A percentile compares a stretch with the other conserved stretches of the same genome.
Evolutionary conservation across 2,329 filamentous ascomycete genomes (phyloP).

Genomic region (Onygenales sp.): DNA sequence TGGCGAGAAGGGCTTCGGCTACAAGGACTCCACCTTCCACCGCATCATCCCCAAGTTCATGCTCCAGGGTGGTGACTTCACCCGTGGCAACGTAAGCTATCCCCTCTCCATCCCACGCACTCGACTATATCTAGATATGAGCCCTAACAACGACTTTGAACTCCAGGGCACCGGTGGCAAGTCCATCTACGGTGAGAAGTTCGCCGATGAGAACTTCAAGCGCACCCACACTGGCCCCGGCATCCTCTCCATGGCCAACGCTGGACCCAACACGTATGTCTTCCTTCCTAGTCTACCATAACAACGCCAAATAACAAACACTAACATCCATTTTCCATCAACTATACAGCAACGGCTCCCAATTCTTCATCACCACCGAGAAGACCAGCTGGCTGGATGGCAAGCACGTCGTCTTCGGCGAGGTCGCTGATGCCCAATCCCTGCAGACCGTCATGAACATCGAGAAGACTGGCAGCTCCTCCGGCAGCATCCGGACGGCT

Average conservation of each 20-base stretch:
- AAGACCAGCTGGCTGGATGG: conserved; percentile 58
- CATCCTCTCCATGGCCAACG: conserved; percentile 91
- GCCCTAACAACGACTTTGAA: neutral
- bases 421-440: conserved; percentile 48
- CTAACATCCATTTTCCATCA: neutral
- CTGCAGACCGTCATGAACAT: conserved; percentile 49
- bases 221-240: conserved; percentile 63
- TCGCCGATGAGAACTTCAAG: conserved; percentile 85
- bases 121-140: neutral
- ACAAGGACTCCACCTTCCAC: conserved; percentile 78
- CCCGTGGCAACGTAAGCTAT: conserved; percentile 70
- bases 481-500: conserved; percentile 42
- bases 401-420: conserved; percentile 61
- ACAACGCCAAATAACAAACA: neutral
- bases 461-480: conserved; percentile 48
- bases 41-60: conserved; percentile 89
- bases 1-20: conserved; percentile 70
- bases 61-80: conserved; percentile 95
- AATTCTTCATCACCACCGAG: conserved; percentile 65
- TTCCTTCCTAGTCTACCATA: neutral
- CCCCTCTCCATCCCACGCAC: neutral
- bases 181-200: conserved; percentile 94
- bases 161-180: conserved; percentile 75
- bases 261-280: conserved; percentile 77
- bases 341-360: conserved; percentile 52